A percentile compares a stretch with the other conserved stretches of the same genome.
phyloP scores from a whole-genome alignment of 306 rosid species.

The Betula pendula region DNA sequence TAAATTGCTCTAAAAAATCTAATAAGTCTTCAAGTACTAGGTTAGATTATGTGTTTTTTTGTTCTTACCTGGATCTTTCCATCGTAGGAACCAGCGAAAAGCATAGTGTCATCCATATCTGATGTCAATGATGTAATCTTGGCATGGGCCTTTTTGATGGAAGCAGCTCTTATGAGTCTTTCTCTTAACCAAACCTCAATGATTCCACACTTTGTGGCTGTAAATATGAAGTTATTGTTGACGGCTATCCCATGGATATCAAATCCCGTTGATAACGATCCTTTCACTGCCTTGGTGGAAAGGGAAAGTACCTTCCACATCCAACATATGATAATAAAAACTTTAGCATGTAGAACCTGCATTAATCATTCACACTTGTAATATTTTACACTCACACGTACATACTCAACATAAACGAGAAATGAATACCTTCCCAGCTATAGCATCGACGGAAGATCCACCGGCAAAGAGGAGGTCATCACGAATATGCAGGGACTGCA shows the following conservation, averaged over 20 bases:
- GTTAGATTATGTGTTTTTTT: not conserved
- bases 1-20: too few relatives aligned
- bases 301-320: conserved; percentile 55
- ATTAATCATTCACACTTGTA: too few relatives aligned
- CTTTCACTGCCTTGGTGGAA: conserved; percentile 58
- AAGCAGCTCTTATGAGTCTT: conserved; percentile 52
- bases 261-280: conserved; percentile 66
- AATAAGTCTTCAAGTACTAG: too few relatives aligned
- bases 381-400: too few relatives aligned
- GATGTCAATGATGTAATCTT: conserved; percentile 70
- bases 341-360: too few relatives aligned
- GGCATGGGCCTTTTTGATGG: conserved; percentile 68
- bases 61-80: conserved; percentile 79
- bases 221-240: conserved; percentile 70
- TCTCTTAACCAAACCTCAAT: conserved; percentile 82
- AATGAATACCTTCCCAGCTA: conserved; percentile 69
- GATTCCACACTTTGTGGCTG: conserved; percentile 69
- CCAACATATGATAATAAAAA: conserved; percentile 2
- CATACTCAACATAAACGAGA: not conserved
- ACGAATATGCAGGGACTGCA: conserved; percentile 65
- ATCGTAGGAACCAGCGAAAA: conserved; percentile 75
- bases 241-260: conserved; percentile 72
- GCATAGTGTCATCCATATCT: conserved; percentile 58
- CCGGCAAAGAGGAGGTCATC: conserved; percentile 65
- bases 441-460: conserved; percentile 72